Base-by-base conservation (phyloP, 2,329 filamentous ascomycete genomes). In the Aureobasidium vineae region DNA sequence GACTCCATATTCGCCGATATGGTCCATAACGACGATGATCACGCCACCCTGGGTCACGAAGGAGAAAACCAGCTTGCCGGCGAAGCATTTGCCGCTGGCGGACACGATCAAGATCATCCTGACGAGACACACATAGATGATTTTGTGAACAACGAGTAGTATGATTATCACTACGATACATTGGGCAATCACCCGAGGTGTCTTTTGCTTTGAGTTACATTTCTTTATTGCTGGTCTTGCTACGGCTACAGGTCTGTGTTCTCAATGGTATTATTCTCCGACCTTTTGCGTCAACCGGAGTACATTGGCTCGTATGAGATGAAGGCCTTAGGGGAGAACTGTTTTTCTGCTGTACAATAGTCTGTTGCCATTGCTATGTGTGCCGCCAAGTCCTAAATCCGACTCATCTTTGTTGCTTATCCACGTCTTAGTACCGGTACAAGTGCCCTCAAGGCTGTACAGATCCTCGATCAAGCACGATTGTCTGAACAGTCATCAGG, bases 1-100 rank as follows among this genome's bases (percentile, higher is more conserved):
- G 74, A 75, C 43, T 74, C 70, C 40, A 73, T 76, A 45, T 77
- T 77, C 68, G 74, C 73, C 10, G 75, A 77, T 47, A 70, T 77
- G 50, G 74, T 77, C 13, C 71, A 75, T 50, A 70, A 74, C 36
- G 73, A 74, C 19, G 72, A 75, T 23, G 69, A 68, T 2, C 52
- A 67, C 21, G 61, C 66, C 6, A 52, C 60, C 3, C 26, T 52
- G 11, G 66, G 60, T 23, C 56, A 59, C 26, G 63, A 61, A 23
- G 41, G 52, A 26, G 54, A 49, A 6, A 57, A 66, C 15, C 45
- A 40, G 45, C 45, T 63, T n/a, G 66, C 61, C 7, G 63, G 66
- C 13, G 63, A 66, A 38, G 67, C 67, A 5, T 66, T 63, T 26
- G 63, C 63, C 13, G 67, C 63, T 13, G 47, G 45, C 13, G 67